phyloP scores from a whole-genome alignment of 148 eudicot genomes.

The Drosera capensis region DNA sequence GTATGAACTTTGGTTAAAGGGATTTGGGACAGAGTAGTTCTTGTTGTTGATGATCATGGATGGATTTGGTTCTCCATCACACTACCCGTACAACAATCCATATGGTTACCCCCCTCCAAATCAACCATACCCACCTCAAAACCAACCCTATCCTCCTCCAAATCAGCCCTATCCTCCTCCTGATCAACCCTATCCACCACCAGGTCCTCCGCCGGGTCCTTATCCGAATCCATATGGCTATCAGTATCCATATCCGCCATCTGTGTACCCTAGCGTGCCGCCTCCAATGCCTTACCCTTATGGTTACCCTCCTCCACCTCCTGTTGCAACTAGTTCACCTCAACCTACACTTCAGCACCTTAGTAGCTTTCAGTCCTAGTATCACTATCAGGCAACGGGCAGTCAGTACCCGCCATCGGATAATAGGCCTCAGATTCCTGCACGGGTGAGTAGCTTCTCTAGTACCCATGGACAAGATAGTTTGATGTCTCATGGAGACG shows the following conservation, averaged over 20 bases:
- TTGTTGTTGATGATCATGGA: conserved; percentile 43
- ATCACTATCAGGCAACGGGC: conserved; percentile 18
- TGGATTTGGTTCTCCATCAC: conserved; percentile 21
- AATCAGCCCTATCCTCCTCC: too few species aligned
- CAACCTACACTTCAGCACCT: conserved; percentile 25
- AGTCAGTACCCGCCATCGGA: conserved; percentile 14
- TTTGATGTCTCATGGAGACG: conserved; percentile 4
- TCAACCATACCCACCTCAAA: conserved; percentile 27
- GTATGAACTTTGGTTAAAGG: too few species aligned
- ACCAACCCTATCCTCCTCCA: conserved; percentile 20
- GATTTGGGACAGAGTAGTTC: too few species aligned
- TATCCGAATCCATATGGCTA: conserved; percentile 18
- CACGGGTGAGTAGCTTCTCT: conserved; percentile 23
- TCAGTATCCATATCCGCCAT: conserved; percentile 12
- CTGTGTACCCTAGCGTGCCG: too few species aligned
- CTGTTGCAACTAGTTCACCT: conserved; percentile 12
- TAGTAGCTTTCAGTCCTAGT: conserved; percentile 26
- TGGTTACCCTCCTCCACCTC: conserved; percentile 8
- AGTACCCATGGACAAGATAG: conserved; percentile 15
- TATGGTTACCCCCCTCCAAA: conserved; percentile 37
- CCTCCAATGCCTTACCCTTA: conserved; percentile 28
- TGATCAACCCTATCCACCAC: conserved; percentile 4
- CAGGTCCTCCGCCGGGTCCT: conserved; percentile 16
- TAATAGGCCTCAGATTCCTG: conserved; percentile 16
- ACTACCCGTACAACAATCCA: conserved; percentile 18